Evolutionary conservation across 2,329 filamentous ascomycete species (phyloP).

Genomic region (Plectosphaerella sp.): DNA sequence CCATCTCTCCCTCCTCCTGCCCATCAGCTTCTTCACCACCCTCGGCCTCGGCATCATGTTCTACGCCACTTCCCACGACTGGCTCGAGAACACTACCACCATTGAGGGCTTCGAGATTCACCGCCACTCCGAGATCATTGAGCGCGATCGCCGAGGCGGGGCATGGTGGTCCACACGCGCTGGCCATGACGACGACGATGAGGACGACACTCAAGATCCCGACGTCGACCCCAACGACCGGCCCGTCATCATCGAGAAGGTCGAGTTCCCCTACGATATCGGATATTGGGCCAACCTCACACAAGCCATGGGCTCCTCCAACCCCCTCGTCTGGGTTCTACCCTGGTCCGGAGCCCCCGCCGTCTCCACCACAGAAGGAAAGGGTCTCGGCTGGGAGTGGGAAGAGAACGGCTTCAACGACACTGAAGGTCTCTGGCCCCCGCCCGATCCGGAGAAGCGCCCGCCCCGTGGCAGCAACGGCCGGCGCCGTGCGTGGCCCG

Average conservation of each 20-base stretch:
- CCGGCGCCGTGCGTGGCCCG: constrained; percentile 28
- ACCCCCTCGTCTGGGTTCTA: constrained; percentile 63
- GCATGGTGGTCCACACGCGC: constrained; percentile 35
- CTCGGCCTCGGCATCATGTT: constrained; percentile 64
- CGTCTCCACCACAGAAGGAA: constrained; percentile 28
- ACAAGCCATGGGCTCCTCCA: constrained; percentile 69
- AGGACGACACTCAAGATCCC: constrained; percentile 29
- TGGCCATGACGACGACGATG: constrained; percentile 24
- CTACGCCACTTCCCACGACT: constrained; percentile 54
- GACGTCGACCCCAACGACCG: constrained; percentile 20
- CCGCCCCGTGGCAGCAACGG: constrained; percentile 37
- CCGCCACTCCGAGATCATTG: constrained; percentile 54
- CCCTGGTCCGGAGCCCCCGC: constrained; percentile 55
- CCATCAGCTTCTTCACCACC: constrained; percentile 54
- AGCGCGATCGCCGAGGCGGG: constrained; percentile 35
- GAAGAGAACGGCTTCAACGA: constrained; percentile 77
- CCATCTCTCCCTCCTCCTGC: constrained; percentile 54
- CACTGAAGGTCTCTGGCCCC: constrained; percentile 56
- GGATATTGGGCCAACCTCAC: constrained; percentile 70
- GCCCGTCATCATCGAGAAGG: constrained; percentile 46
- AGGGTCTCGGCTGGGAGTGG: constrained; percentile 54
- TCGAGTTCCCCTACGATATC: constrained; percentile 81
- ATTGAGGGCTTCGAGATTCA: constrained; percentile 77
- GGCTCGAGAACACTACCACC: constrained; percentile 68
- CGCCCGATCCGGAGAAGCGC: constrained; percentile 55